Evolutionary conservation across 2,329 filamentous ascomycete genomes (phyloP).

Genomic region (Cordyceps sp.): DNA sequence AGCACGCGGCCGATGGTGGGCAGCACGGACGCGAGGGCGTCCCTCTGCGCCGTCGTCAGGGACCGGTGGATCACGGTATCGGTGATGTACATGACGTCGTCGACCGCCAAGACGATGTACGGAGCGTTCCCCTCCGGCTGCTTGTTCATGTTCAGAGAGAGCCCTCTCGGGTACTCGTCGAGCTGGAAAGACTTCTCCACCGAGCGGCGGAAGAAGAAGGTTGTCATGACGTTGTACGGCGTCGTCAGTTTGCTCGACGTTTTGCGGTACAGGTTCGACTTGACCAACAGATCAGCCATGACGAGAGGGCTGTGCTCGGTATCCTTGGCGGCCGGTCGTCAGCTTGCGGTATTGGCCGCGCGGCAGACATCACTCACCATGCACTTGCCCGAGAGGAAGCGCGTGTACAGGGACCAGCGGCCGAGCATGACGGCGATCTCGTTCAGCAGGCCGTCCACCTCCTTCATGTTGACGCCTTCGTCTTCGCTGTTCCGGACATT

Average conservation of each 20-base stretch:
- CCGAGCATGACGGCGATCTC: slow-evolving; percentile 88
- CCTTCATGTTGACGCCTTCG: slow-evolving; percentile 91
- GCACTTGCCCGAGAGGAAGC: slow-evolving; percentile 78
- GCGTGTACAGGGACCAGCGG: slow-evolving; percentile 81
- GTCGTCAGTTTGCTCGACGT: slow-evolving; percentile 55
- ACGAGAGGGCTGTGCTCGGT: slow-evolving; percentile 39
- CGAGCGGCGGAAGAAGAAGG: slow-evolving; percentile 89
- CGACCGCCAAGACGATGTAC: slow-evolving; percentile 86
- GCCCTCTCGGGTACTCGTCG: slow-evolving; percentile 68
- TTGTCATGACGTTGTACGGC: slow-evolving; percentile 84
- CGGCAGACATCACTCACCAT: slow-evolving; percentile 34
- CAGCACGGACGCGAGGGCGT: slow-evolving; percentile 61
- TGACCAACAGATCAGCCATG: slow-evolving; percentile 57
- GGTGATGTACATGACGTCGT: slow-evolving; percentile 99
- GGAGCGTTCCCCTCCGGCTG: slow-evolving; percentile 64
- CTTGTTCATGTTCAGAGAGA: slow-evolving; percentile 60
- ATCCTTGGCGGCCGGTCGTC: slow-evolving; percentile 21
- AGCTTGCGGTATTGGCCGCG: not conserved
- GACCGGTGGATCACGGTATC: slow-evolving; percentile 80
- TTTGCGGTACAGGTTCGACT: slow-evolving; percentile 70
- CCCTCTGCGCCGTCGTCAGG: slow-evolving; percentile 68
- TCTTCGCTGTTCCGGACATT: slow-evolving; percentile 58
- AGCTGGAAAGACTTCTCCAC: slow-evolving; percentile 97
- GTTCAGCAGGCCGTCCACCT: slow-evolving; percentile 72
- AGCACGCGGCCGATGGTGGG: slow-evolving; percentile 68